Evolutionary conservation across 768 basidiomycete species (phyloP).

Genomic region (Amanita subjunquillea): DNA sequence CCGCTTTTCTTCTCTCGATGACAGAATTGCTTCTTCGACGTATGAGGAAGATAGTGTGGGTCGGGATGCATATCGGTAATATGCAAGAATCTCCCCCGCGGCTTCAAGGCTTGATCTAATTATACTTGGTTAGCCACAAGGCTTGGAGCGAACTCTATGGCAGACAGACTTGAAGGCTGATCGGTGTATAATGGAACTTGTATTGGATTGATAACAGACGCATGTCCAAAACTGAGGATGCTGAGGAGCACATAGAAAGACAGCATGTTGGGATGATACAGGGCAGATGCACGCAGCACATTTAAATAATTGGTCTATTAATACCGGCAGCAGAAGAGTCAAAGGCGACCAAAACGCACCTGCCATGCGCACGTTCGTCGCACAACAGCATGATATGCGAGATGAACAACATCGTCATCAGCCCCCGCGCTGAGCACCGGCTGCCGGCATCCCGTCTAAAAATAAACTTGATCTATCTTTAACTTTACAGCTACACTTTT

Average conservation of each 20-base stretch:
- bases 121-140: not conserved
- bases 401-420: conserved; percentile 3
- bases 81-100: conserved; percentile 51
- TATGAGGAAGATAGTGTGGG: conserved; percentile 42
- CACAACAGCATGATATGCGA: conserved; percentile 10
- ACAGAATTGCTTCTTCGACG: conserved; percentile 54
- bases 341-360: not conserved
- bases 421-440: not conserved
- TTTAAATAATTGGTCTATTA: conserved; percentile 1
- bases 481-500: not conserved
- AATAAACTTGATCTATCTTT: not conserved
- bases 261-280: conserved; percentile 19
- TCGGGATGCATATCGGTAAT: conserved; percentile 85
- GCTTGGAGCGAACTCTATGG: not conserved
- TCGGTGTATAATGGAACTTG: not conserved
- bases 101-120: conserved; percentile 42
- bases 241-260: not conserved
- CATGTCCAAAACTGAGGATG: not conserved
- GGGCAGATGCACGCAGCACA: not conserved
- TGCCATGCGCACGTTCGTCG: conserved; percentile 1
- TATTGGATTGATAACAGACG: not conserved
- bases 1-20: conserved; percentile 55
- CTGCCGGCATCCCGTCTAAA: not conserved
- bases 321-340: not conserved
- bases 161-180: not conserved